phyloP scores from a whole-genome alignment of 495 filamentous ascomycete species.

The Penicillium macrosclerotiorum region DNA sequence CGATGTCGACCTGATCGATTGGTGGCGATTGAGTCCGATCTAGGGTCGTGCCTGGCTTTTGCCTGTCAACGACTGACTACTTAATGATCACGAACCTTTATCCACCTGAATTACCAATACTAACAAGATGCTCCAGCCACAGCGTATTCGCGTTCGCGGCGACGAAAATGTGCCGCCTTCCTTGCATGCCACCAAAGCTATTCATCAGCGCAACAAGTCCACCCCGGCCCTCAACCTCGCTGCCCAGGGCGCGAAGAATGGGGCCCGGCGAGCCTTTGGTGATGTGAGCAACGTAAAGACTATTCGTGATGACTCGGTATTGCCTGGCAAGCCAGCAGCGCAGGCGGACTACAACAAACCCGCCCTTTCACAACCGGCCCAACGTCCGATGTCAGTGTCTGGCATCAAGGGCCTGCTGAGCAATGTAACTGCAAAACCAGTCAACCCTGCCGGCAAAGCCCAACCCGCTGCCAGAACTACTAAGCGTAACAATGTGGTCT shows the following conservation, averaged over 20 bases:
- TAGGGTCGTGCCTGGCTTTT: not conserved
- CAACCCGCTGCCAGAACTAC: conserved; percentile 37
- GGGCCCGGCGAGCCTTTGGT: conserved; percentile 71
- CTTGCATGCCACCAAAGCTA: conserved; percentile 51
- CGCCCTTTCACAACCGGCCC: conserved; percentile 59
- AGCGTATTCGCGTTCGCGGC: conserved; percentile 64
- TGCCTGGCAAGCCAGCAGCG: conserved; percentile 44
- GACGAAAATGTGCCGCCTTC: conserved; percentile 70
- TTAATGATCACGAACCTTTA: too few species aligned
- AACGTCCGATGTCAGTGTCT: conserved; percentile 57
- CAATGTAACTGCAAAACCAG: conserved; percentile 36
- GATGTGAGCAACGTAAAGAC: conserved; percentile 76
- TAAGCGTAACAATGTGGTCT: conserved; percentile 64
- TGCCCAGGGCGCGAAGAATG: conserved; percentile 59
- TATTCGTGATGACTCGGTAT: conserved; percentile 51
- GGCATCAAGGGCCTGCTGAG: conserved; percentile 45
- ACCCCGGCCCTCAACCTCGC: conserved; percentile 63
- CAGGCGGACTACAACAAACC: conserved; percentile 45
- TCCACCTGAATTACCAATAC: too few species aligned
- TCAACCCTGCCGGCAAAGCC: conserved; percentile 38
- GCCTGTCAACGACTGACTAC: not conserved
- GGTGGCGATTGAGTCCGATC: not conserved
- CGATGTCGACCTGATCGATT: too few species aligned
- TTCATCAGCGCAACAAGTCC: conserved; percentile 82
- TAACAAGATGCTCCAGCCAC: conserved; percentile 57